Evolutionary conservation across 306 rosid species (phyloP).

Genomic region (Potentilla sterilis): DNA sequence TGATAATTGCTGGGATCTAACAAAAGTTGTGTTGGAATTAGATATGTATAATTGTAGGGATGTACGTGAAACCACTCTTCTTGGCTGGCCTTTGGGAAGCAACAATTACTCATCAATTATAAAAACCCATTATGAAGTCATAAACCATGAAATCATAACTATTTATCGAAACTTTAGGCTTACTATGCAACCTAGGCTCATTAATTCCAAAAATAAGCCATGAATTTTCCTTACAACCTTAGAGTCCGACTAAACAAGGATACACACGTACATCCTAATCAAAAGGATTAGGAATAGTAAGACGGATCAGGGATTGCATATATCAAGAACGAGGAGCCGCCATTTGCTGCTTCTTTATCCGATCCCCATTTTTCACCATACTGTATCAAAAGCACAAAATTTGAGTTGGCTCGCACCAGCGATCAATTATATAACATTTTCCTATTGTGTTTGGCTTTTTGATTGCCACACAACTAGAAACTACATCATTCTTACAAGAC

Average conservation of each 20-base stretch:
- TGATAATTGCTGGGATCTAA: conserved; percentile 4
- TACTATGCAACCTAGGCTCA: neutral
- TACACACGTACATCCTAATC: neutral
- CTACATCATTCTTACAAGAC: too few relatives aligned
- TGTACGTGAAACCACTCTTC: neutral
- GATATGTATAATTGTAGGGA: neutral
- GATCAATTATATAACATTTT: neutral
- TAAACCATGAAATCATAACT: neutral
- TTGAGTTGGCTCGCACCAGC: conserved; percentile 7
- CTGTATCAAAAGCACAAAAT: conserved; percentile 39
- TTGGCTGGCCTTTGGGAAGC: neutral
- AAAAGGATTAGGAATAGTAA: neutral
- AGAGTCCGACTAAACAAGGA: neutral
- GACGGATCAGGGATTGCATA: neutral
- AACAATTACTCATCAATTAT: neutral
- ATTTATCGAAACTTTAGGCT: neutral
- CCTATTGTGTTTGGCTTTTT: neutral
- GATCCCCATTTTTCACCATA: conserved; percentile 62
- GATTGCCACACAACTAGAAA: neutral
- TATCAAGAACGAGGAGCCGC: conserved; percentile 81
- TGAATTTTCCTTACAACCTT: neutral
- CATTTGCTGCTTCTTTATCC: conserved; percentile 85
- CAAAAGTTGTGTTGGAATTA: neutral
- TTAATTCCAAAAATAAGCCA: neutral
- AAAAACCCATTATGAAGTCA: neutral